Evolutionary conservation across 441 rosid species (phyloP).

Genomic region (Croton laevigatus): DNA sequence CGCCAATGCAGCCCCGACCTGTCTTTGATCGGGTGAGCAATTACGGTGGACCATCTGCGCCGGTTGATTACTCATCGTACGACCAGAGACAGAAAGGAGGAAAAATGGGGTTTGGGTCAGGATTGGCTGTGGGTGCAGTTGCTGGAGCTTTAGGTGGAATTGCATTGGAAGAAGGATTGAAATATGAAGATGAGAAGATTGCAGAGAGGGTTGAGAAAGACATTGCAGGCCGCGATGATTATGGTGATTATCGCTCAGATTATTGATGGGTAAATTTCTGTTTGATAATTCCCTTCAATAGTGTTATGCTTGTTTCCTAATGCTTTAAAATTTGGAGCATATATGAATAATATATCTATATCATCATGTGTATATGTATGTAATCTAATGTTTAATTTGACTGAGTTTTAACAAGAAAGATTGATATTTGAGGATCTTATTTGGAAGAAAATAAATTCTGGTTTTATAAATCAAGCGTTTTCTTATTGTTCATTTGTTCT

Average conservation of each 20-base stretch:
- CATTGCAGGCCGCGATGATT: conserved; percentile 28
- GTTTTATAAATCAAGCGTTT: neutral
- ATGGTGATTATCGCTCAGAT: conserved; percentile 21
- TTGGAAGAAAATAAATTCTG: neutral
- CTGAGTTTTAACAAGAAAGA: neutral
- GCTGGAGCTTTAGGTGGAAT: conserved; percentile 68
- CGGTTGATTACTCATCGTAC: conserved; percentile 34
- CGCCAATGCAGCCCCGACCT: conserved; percentile 35
- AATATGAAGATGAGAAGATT: conserved; percentile 54
- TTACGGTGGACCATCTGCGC: conserved; percentile 42
- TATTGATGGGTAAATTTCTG: conserved; percentile 9
- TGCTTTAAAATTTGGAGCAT: neutral
- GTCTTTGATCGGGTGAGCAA: conserved; percentile 24
- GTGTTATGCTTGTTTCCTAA: neutral
- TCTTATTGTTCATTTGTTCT: neutral
- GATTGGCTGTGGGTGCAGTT: conserved; percentile 71
- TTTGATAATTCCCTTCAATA: neutral
- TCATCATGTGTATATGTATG: neutral
- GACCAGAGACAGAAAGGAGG: conserved; percentile 32
- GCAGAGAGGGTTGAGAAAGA: conserved; percentile 64
- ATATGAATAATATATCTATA: neutral
- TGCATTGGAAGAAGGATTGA: conserved; percentile 55
- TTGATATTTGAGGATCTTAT: neutral
- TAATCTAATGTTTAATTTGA: neutral
- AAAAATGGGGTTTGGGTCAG: conserved; percentile 43